These are phyloP conservation scores for Escovopsis sp. DNA, from an alignment of 2,329 filamentous ascomycete genomes.

Conservation along the genomic window DNA sequence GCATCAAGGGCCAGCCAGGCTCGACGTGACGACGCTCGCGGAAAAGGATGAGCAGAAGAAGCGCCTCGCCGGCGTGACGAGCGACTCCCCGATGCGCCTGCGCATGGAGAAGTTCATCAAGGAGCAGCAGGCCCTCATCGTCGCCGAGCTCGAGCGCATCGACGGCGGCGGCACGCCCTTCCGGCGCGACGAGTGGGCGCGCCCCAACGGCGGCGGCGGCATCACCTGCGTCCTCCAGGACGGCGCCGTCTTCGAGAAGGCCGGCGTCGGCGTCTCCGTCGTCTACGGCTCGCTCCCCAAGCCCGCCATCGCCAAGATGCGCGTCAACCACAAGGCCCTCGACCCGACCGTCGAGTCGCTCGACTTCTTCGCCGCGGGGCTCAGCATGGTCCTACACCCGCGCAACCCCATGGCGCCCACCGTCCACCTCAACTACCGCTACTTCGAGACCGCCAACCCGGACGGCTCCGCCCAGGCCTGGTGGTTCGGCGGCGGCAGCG, in stretches of 20 bases:
- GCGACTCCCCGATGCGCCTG: slow-evolving; percentile 83
- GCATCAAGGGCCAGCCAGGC: slow-evolving; percentile 25
- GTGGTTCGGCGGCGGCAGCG: slow-evolving; percentile 96
- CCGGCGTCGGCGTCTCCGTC: slow-evolving; percentile 84
- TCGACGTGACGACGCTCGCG: slow-evolving; percentile 58
- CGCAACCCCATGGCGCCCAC: slow-evolving; percentile 94
- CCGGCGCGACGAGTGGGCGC: slow-evolving; percentile 69
- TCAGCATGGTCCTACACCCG: slow-evolving; percentile 88
- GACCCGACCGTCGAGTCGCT: slow-evolving; percentile 63
- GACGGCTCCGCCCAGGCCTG: slow-evolving; percentile 72
- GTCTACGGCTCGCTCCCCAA: slow-evolving; percentile 86
- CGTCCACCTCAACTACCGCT: slow-evolving; percentile 95
- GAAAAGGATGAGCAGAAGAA: slow-evolving; percentile 73
- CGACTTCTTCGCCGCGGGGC: slow-evolving; percentile 87
- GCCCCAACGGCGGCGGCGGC: slow-evolving; percentile 79
- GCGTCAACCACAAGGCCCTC: slow-evolving; percentile 84
- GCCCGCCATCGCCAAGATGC: slow-evolving; percentile 82
- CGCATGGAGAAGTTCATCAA: slow-evolving; percentile 97
- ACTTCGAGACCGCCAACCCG: slow-evolving; percentile 87
- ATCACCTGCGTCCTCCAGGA: slow-evolving; percentile 92
- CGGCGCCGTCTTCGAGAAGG: slow-evolving; percentile 95
- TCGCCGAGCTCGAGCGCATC: slow-evolving; percentile 64
- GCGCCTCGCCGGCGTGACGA: slow-evolving; percentile 49
- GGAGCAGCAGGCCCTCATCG: slow-evolving; percentile 77
- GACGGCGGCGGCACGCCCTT: slow-evolving; percentile 78